Evolutionary conservation across 768 basidiomycete genomes (phyloP).

Genomic region (Serendipita indica): DNA sequence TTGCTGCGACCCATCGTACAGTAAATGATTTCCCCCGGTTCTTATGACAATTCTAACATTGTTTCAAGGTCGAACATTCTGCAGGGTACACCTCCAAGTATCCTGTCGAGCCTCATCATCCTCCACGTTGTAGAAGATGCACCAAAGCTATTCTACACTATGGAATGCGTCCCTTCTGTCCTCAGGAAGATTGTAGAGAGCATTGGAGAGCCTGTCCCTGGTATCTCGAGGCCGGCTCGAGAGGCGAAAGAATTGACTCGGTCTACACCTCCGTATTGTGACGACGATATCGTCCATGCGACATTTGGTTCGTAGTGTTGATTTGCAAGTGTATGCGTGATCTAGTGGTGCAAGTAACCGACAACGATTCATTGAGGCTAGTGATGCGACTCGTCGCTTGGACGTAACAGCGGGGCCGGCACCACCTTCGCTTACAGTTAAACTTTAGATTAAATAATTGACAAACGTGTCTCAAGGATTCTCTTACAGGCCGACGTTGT

Average conservation of each 20-base stretch:
- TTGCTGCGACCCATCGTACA: conserved; percentile 50
- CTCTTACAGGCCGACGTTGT: too few relatives aligned
- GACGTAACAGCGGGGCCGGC: too few relatives aligned
- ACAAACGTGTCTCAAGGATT: too few relatives aligned
- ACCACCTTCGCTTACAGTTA: too few relatives aligned
- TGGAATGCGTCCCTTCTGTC: conserved; percentile 44
- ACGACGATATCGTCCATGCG: conserved; percentile 23
- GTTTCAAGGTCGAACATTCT: conserved; percentile 15
- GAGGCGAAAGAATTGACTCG: conserved; percentile 63
- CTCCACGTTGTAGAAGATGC: conserved; percentile 24
- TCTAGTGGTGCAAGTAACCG: too few relatives aligned
- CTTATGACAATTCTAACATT: conserved; percentile 44
- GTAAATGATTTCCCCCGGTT: conserved; percentile 29
- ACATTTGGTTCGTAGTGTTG: conserved; percentile 9
- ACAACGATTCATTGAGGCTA: too few relatives aligned
- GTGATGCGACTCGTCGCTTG: too few relatives aligned
- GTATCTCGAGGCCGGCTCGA: conserved; percentile 62
- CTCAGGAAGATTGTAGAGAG: conserved; percentile 62
- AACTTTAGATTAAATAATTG: too few relatives aligned
- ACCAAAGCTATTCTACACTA: conserved; percentile 48
- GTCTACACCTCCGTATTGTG: conserved; percentile 22
- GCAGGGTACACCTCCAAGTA: conserved; percentile 16
- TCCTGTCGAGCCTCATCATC: conserved; percentile 42
- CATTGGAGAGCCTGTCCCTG: conserved; percentile 50
- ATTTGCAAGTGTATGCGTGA: too few relatives aligned